Percentiles rank a stretch among this genome's conserved stretches.
phyloP scores from a whole-genome alignment of 768 basidiomycete species.

The Tricholoma sp. region DNA sequence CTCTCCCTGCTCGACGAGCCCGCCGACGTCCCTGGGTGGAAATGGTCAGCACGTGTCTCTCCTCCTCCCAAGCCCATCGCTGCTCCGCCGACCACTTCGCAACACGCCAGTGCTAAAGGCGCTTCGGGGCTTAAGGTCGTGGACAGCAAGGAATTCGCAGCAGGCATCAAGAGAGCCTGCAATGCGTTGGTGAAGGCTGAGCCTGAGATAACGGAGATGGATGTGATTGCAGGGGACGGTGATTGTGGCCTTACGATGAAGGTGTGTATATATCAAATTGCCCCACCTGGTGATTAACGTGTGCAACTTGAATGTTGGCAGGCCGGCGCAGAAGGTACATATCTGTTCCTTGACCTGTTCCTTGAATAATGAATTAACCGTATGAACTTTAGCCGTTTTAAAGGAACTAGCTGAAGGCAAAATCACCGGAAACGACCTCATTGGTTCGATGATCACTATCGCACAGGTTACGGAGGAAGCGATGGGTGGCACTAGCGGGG shows the following conservation, averaged over 20 bases:
- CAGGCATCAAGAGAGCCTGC: slow-evolving; percentile 54
- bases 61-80: slow-evolving; percentile 25
- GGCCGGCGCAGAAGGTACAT: slow-evolving; percentile 67
- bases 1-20: slow-evolving; percentile 68
- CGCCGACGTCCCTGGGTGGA: slow-evolving; percentile 78
- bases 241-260: slow-evolving; percentile 53
- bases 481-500: slow-evolving; percentile 92
- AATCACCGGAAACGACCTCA: slow-evolving; percentile 60
- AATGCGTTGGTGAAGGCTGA: slow-evolving; percentile 70
- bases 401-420: slow-evolving; percentile 47
- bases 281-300: neutral
- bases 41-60: slow-evolving; percentile 54
- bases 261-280: slow-evolving; percentile 17
- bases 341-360: neutral
- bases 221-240: slow-evolving; percentile 90
- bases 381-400: slow-evolving; percentile 47
- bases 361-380: neutral
- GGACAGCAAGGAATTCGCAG: slow-evolving; percentile 47
- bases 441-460: slow-evolving; percentile 60
- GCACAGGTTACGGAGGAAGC: slow-evolving; percentile 72
- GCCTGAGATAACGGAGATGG: slow-evolving; percentile 87
- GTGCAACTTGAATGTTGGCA: slow-evolving; percentile 12
- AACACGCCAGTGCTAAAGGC: neutral
- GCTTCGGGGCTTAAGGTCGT: slow-evolving; percentile 17
- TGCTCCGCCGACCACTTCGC: neutral